phyloP scores from a whole-genome alignment of 148 eudicot genomes.

The Salicornia ramosissima region DNA sequence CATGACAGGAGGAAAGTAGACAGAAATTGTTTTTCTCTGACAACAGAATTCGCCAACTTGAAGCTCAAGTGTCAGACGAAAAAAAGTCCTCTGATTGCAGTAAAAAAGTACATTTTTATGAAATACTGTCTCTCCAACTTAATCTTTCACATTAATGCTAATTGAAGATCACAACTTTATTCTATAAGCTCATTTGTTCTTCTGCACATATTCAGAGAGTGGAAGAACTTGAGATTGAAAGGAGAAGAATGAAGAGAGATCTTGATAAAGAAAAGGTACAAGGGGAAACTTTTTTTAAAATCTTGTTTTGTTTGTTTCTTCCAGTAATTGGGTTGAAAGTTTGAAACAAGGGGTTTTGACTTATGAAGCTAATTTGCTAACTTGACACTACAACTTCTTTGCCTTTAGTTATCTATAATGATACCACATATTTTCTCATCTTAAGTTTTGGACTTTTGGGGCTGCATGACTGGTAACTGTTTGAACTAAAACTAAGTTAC shows the following conservation, averaged over 20 bases:
- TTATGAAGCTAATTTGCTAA: neutral
- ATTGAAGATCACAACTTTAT: neutral
- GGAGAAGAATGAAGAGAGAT: slow-evolving; percentile 57
- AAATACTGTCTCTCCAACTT: slow-evolving; percentile 3
- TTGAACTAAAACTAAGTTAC: too few species aligned
- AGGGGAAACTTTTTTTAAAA: neutral
- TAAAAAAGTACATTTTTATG: slow-evolving; percentile 40
- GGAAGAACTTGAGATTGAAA: slow-evolving; percentile 71
- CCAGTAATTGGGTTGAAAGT: neutral
- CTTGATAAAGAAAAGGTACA: slow-evolving; percentile 92
- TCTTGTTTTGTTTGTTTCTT: neutral
- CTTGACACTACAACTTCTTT: neutral
- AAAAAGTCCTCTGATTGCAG: slow-evolving; percentile 44
- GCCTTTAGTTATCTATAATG: neutral
- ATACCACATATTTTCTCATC: too few species aligned
- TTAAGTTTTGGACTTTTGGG: too few species aligned
- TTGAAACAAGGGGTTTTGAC: neutral
- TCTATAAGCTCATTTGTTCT: slow-evolving; percentile 17
- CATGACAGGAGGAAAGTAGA: slow-evolving; percentile 76
- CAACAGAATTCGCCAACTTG: slow-evolving; percentile 78
- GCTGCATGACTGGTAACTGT: too few species aligned
- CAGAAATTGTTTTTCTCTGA: slow-evolving; percentile 74
- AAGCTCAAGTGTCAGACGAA: slow-evolving; percentile 57
- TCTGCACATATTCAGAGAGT: slow-evolving; percentile 39
- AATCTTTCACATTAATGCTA: neutral